phyloP scores from a whole-genome alignment of 2,329 filamentous ascomycete genomes.

The Chaetomium olivaceum region DNA sequence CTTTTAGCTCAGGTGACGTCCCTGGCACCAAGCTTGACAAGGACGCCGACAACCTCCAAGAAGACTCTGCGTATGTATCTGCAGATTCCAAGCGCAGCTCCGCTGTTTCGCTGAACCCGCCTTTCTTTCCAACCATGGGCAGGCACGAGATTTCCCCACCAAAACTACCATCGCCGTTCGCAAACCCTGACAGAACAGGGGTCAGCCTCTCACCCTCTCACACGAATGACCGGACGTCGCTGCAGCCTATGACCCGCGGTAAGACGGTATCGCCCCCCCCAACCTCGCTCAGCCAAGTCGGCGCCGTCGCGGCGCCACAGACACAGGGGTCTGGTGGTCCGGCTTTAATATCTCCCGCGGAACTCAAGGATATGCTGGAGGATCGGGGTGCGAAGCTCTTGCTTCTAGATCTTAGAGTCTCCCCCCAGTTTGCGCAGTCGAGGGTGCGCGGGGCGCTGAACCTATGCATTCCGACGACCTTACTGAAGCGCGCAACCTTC shows the following conservation, averaged over 20 bases:
- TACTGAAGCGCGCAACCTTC: slow-evolving; percentile 88
- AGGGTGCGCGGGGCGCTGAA: slow-evolving; percentile 82
- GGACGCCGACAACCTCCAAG: slow-evolving; percentile 48
- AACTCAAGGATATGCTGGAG: slow-evolving; percentile 59
- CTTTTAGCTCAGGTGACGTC: slow-evolving; percentile 25
- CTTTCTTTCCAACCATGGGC: slow-evolving; percentile 45
- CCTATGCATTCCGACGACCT: slow-evolving; percentile 89
- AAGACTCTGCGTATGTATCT: slow-evolving; percentile 58
- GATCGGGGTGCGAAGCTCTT: slow-evolving; percentile 52
- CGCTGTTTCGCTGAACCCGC: slow-evolving; percentile 47
- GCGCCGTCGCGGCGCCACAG: slow-evolving; percentile 57
- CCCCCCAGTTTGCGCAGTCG: slow-evolving; percentile 74
- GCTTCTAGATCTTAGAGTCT: slow-evolving; percentile 82
- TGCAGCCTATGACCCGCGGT: slow-evolving; percentile 55
- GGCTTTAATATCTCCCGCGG: slow-evolving; percentile 53
- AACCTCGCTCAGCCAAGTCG: slow-evolving; percentile 30
- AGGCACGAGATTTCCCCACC: slow-evolving; percentile 49
- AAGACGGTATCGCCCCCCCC: slow-evolving; percentile 45
- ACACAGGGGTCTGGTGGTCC: slow-evolving; percentile 50
- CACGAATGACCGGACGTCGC: slow-evolving; percentile 54
- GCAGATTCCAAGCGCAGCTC: slow-evolving; percentile 56
- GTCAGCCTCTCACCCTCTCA: slow-evolving; percentile 45
- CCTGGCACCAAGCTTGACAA: slow-evolving; percentile 43
- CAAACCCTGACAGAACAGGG: slow-evolving; percentile 31
- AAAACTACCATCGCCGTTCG: slow-evolving; percentile 43